Conservation (phyloP, 805 yeast genomes). For the Kluyveromyces wickerhamii region DNA sequence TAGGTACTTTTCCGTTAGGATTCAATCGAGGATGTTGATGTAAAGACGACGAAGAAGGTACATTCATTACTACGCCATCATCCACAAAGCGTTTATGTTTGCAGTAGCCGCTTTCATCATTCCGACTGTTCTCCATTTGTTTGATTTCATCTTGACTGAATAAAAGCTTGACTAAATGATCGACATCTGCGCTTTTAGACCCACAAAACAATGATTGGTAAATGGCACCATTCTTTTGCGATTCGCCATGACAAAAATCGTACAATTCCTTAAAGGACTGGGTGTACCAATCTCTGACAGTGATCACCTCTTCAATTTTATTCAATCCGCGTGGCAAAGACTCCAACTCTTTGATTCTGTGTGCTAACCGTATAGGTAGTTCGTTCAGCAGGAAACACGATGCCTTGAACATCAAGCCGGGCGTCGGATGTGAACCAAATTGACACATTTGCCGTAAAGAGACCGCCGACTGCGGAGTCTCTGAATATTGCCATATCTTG, state of each 20-base stretch:
- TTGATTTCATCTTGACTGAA: conserved; percentile 5
- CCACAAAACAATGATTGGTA: conserved; percentile 18
- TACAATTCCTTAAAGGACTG: conserved; percentile 81
- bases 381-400: conserved; percentile 81
- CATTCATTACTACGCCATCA: conserved; percentile 41
- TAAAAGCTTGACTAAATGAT: conserved; percentile 10
- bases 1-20: conserved; percentile 5
- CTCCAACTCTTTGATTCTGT: conserved; percentile 77
- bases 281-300: conserved; percentile 84
- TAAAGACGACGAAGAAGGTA: conserved; percentile 7
- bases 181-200: conserved; percentile 33
- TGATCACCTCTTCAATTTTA: conserved; percentile 64
- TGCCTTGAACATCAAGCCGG: conserved; percentile 74
- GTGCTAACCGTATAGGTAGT: conserved; percentile 78
- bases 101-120: neutral
- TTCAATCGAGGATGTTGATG: neutral
- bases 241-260: conserved; percentile 30
- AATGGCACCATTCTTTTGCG: conserved; percentile 4
- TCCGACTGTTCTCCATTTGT: neutral
- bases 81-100: conserved; percentile 31
- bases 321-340: conserved; percentile 67
- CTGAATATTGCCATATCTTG: conserved; percentile 49
- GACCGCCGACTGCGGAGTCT: conserved; percentile 74
- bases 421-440: conserved; percentile 72
- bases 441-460: conserved; percentile 86